Evolutionary conservation across 2,329 filamentous ascomycete genomes (phyloP), one percentile per base, ranked within the genome.

Genomic region (Colletotrichum liaoningense): DNA sequence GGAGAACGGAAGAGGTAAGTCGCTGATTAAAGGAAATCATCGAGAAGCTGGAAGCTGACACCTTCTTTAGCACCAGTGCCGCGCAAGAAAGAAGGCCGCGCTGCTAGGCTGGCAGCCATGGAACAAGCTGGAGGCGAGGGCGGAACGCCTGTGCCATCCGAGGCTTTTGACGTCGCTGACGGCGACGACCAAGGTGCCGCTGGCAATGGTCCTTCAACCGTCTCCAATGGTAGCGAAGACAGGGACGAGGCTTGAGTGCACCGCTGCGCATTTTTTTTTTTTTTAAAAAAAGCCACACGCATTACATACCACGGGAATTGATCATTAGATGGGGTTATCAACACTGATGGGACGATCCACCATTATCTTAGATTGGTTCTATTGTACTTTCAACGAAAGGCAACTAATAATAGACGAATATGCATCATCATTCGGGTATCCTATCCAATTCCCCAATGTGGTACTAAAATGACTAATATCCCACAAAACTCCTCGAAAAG

Each of bases 1-100:
- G 83, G 95, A 99, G 83, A 99, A 99, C 83, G 95, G 94, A 76
- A 94, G 97, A 87, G 94, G 94, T 94, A 85, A 78, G 86, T 46
- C 56, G 16, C 22, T 35, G 38, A 30, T 49, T n/a, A 24, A 11
- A 42, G 26, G 12, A 14, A 46, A 24, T 70, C 76, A 55, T 79
- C 59, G 54, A 5, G 19, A 30, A 30, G 30, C 16, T 63, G 22
- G 12, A 12, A 8, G 57, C 80, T 81, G 69, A 77, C 4, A 19
- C 16, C 16, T 49, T 24, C 11, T 38, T 14, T 66, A 87, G 86
- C 87, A 14, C 87, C 87, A 5, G 84, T 88, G 14, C 87, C 87
- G 35, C 83, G 87, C 57, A 89, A 89, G 80, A 89, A 89, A 77
- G 87, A 89, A 80, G 87, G 87, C 42, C 85, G 87, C 8, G 87